A percentile compares a stretch with the other conserved stretches of the same genome.
phyloP scores from a whole-genome alignment of 2,329 filamentous ascomycete genomes.

The Botrytis cinerea region DNA sequence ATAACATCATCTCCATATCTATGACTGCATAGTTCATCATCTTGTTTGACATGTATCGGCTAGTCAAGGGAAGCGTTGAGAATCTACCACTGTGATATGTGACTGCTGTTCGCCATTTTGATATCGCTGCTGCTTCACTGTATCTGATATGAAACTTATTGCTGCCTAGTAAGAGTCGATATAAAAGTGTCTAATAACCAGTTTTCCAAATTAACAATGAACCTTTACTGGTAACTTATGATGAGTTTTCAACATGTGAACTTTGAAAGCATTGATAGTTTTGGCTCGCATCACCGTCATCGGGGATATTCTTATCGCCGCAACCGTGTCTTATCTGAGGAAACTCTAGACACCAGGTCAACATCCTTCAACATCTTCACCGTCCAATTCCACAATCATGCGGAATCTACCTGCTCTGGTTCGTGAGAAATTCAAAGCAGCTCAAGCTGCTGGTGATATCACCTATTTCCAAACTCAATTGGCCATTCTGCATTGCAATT shows the following conservation, averaged over 20 bases:
- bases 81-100: not conserved
- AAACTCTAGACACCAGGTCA: not conserved
- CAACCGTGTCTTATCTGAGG: not conserved
- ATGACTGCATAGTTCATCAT: not conserved
- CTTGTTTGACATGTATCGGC: not conserved
- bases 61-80: not conserved
- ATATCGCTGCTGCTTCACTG: not conserved
- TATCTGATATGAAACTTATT: not conserved
- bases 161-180: not conserved
- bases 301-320: not conserved
- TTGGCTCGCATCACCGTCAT: not conserved
- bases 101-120: not conserved
- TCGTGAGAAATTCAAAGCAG: constrained; percentile 36
- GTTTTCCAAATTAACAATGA: not conserved
- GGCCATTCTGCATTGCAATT: constrained; percentile 36
- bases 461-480: constrained; percentile 40
- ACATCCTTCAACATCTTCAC: not conserved
- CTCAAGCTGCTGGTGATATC: constrained; percentile 36
- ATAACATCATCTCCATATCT: not conserved
- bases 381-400: constrained; percentile 2
- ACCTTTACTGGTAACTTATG: not conserved
- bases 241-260: not conserved
- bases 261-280: not conserved
- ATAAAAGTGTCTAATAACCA: not conserved
- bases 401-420: constrained; percentile 37